Base-by-base conservation (phyloP, 805 yeast species). In the Brettanomyces naardenensis region DNA sequence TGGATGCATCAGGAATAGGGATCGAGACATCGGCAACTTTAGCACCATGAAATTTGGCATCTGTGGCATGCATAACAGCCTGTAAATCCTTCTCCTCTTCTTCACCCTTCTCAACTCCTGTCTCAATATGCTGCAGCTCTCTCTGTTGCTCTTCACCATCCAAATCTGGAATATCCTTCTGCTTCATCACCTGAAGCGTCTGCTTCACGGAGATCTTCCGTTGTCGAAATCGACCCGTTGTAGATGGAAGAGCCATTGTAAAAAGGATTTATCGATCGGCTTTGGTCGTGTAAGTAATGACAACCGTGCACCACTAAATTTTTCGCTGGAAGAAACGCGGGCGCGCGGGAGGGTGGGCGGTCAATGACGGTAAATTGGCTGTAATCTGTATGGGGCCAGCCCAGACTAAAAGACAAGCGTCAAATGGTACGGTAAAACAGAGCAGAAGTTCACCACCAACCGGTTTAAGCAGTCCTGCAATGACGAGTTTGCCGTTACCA, bases 91-190 rank as follows among this genome's bases (percentile, higher is more conserved):
- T 92, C 59, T 92, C 98, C 50, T 87, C 95, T 61, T 92, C 98
- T 61, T 92, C 98, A 48, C 84, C 87, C 58, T 92, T 92, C 54
- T 92, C 98, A 30, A 92, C 98, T 62, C 98, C 98, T 5, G 97
- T 90, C 52, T 92, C 98, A 31, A 92, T 75, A 44, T 87, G 86
- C 51, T 86, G 87, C 22, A 85, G 62, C 45, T 90, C 96, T 31
- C 97, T 75, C 57, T 83, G 95, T 49, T 79, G 83, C 41, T 76
- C 83, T 39, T 77, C 84, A 19, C 78, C 73, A 44, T 88, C 95
- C 32, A 80, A 56, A 46, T 83, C 83, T 1, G 95, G 90, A 36
- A 90, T 64, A 51, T 90, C 97, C 39, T 69, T 65, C 48, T 86
- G 95, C 54, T 73, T 73, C 56, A 80, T 73, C 6, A 90, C 80